These are phyloP conservation scores for Penicillium cataractarum DNA, from an alignment of 495 filamentous ascomycete species.

Conservation along the genomic window DNA sequence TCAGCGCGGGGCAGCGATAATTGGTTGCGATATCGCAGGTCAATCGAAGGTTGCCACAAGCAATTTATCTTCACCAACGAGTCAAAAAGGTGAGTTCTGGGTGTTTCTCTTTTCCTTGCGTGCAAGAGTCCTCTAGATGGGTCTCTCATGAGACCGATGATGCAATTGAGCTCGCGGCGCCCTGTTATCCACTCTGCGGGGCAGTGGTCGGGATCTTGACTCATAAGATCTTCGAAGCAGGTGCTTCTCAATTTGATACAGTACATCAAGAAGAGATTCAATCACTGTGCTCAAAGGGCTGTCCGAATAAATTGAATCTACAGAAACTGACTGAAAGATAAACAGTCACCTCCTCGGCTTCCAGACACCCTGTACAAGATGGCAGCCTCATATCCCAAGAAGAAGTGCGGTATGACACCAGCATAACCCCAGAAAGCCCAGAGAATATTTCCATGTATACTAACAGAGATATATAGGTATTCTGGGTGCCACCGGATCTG, in stretches of 20 bases:
- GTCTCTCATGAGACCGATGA: constrained; percentile 5
- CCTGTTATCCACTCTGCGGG: constrained; percentile 23
- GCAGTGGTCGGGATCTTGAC: constrained; percentile 22
- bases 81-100: constrained; percentile 34
- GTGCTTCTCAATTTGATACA: constrained; percentile 1
- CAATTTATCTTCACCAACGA: constrained; percentile 26
- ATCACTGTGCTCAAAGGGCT: background rate
- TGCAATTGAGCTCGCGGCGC: constrained; percentile 10
- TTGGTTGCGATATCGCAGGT: constrained; percentile 42
- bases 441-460: background rate
- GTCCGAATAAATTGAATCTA: too few relatives aligned
- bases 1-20: constrained; percentile 40
- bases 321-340: constrained; percentile 12
- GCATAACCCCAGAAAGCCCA: background rate
- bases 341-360: constrained; percentile 1
- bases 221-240: constrained; percentile 19
- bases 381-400: constrained; percentile 42
- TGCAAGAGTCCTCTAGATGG: background rate
- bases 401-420: constrained; percentile 50
- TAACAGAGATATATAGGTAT: constrained; percentile 40
- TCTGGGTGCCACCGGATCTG: constrained; percentile 64
- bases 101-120: background rate
- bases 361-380: constrained; percentile 30
- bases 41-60: constrained; percentile 29
- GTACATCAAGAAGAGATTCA: constrained; percentile 2